A percentile compares a stretch with the other conserved stretches of the same genome.
These are phyloP conservation scores for Fusarium protoensiforme DNA, from an alignment of 2,329 filamentous ascomycete genomes.

Conservation along the genomic window DNA sequence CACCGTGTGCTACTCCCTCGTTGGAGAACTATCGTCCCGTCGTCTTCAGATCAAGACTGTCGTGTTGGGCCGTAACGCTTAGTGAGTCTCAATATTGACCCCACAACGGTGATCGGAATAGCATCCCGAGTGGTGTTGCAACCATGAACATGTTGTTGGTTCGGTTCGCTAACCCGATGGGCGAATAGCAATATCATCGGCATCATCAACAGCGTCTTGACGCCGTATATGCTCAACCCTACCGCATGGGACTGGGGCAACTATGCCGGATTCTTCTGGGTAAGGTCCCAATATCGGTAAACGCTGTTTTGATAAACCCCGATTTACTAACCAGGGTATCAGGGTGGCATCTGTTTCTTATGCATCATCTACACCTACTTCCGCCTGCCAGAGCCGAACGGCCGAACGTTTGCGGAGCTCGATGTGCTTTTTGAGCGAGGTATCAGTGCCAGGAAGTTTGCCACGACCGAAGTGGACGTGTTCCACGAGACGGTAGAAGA, in stretches of 20 bases:
- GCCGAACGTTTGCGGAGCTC: slow-evolving; percentile 86
- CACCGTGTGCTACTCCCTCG: slow-evolving; percentile 89
- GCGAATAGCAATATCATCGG: slow-evolving; percentile 75
- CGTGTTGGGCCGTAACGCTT: slow-evolving; percentile 83
- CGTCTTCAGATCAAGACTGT: slow-evolving; percentile 92
- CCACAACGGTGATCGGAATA: neutral
- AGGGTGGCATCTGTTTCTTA: slow-evolving; percentile 79
- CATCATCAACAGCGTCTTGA: slow-evolving; percentile 84
- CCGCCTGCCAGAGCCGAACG: slow-evolving; percentile 75
- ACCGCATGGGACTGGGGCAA: slow-evolving; percentile 89
- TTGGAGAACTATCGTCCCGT: slow-evolving; percentile 84
- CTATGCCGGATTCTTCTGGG: slow-evolving; percentile 89
- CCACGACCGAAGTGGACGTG: slow-evolving; percentile 65
- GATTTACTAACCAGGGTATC: slow-evolving; percentile 23
- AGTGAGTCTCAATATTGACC: slow-evolving; percentile 55
- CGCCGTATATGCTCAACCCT: slow-evolving; percentile 94
- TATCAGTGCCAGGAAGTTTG: slow-evolving; percentile 79
- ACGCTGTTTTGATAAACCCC: neutral
- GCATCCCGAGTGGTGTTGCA: neutral
- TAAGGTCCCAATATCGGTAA: slow-evolving; percentile 46
- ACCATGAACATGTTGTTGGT: neutral
- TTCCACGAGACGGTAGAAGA: slow-evolving; percentile 63
- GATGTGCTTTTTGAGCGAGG: slow-evolving; percentile 84
- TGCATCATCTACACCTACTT: slow-evolving; percentile 79
- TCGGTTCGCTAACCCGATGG: slow-evolving; percentile 23